Percentiles rank a stretch among this genome's conserved stretches.
phyloP scores from a whole-genome alignment of 202 grass and related monocot species.

The Musa balbisiana region DNA sequence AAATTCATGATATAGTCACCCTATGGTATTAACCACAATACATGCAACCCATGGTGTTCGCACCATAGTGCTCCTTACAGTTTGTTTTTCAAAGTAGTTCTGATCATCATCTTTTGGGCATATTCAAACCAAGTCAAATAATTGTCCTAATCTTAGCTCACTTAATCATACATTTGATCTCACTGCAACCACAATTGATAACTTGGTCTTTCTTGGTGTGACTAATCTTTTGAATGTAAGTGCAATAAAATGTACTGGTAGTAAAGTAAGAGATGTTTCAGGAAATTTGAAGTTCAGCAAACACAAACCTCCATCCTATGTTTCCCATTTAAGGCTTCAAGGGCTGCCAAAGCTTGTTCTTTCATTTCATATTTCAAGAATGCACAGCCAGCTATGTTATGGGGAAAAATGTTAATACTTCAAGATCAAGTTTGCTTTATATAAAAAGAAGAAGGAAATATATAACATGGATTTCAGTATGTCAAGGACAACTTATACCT shows the following conservation, averaged over 20 bases:
- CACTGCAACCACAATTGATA: neutral
- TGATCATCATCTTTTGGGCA: neutral
- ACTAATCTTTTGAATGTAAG: no score
- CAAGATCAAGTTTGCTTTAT: neutral
- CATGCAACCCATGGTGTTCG: no score
- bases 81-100: no score
- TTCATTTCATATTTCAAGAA: constrained; percentile 96
- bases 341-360: constrained; percentile 82
- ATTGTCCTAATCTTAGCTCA: neutral
- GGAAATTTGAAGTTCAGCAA: neutral
- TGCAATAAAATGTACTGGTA: no score
- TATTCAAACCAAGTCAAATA: neutral
- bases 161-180: neutral
- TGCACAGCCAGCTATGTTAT: constrained; percentile 70
- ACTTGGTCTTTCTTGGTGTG: no score
- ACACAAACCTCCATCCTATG: constrained; percentile 82
- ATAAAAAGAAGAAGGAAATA: neutral
- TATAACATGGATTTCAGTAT: neutral
- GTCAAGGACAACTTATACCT: constrained; percentile 34
- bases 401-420: neutral
- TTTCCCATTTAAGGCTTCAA: constrained; percentile 86
- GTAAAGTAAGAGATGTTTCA: neutral
- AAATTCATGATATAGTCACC: no score
- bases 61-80: no score
- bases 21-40: no score